Evolutionary conservation across 768 basidiomycete species (phyloP), one percentile per base, ranked within the genome.

Genomic region (Mrakia blollopis): DNA sequence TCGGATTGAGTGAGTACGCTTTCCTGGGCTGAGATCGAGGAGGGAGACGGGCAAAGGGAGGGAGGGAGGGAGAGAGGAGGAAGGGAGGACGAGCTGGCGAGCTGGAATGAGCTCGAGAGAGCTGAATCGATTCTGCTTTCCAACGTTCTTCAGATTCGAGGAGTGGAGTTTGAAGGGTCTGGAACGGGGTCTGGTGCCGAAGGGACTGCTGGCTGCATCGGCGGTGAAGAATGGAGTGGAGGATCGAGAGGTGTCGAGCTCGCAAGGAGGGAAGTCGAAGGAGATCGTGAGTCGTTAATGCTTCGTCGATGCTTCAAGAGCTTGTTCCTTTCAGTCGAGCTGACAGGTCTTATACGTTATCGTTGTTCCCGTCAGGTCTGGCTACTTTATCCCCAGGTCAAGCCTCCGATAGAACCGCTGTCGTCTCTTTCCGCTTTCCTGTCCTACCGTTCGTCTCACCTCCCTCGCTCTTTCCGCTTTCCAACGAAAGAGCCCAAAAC

Each of bases 121-220:
- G 6, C 47, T 50, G 47, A 50, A 18, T 21, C n/a, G 0, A 3
- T n/a, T 44, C 13, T 13, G 35, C n/a, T n/a, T 21, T 39, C 18
- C 13, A 23, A 23, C 16, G n/a, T 32, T 39, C 14, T 39, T 8
- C 65, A 68, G 65, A 39, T 75, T 30, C 54, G 74, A 75, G 39
- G 74, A 75, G 54, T 75, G 74, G 74, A 60, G 54, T 41, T 30
- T 75, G 32, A 75, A 75, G 68, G 52, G 47, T 25, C 30, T 75
- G 35, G 74, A 75, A 67, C 30, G 52, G 8, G 68, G 67, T 13
- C 28, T 67, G 25, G 67, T 75, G 3, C 74, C 74, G 28, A 30
- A 44, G 14, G 67, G 52, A 30, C 44, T 75, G 74, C 21, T 75
- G 25, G 23, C 18, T 7, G 67, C 35, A 1, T 25, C 35, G 13